Percentiles rank a stretch among this genome's conserved stretches.
Evolutionary conservation across 2,329 filamentous ascomycete genomes (phyloP).

Genomic region (Colletotrichum truncatum): DNA sequence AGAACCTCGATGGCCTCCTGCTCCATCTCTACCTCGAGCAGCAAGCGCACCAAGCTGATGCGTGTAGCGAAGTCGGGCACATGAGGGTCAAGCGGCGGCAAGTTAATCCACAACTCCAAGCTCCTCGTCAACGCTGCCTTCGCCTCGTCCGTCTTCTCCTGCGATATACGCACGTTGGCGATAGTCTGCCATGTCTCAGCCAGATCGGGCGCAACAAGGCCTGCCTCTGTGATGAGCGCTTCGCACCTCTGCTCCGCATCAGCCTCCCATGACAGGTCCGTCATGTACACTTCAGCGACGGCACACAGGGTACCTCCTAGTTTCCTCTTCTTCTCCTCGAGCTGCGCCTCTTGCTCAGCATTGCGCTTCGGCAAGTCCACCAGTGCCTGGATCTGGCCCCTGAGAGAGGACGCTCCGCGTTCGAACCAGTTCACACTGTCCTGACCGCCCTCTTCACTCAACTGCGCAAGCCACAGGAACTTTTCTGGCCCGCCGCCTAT

Average conservation of each 20-base stretch:
- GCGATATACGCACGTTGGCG: conserved; percentile 92
- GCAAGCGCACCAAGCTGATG: conserved; percentile 82
- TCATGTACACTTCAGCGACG: conserved; percentile 98
- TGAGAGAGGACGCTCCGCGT: conserved; percentile 76
- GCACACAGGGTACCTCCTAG: conserved; percentile 92
- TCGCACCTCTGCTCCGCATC: conserved; percentile 93
- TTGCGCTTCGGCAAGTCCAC: conserved; percentile 55
- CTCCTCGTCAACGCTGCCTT: conserved; percentile 80
- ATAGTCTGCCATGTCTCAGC: conserved; percentile 95
- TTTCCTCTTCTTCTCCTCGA: conserved; percentile 79
- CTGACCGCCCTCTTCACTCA: conserved; percentile 76
- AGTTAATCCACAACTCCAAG: conserved; percentile 82
- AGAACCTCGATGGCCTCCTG: conserved; percentile 85
- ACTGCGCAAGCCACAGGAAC: conserved; percentile 92
- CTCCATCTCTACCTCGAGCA: conserved; percentile 92
- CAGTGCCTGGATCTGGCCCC: conserved; percentile 74
- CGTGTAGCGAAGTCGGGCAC: conserved; percentile 89
- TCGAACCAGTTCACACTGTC: conserved; percentile 76
- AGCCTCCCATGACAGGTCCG: conserved; percentile 90
- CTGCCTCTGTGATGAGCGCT: conserved; percentile 87
- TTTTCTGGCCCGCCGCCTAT: conserved; percentile 89
- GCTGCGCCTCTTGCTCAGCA: conserved; percentile 48
- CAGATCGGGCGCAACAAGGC: conserved; percentile 81
- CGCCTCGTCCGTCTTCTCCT: conserved; percentile 82
- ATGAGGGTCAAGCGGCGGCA: conserved; percentile 74